These are phyloP conservation scores for Aegilops tauschii DNA, from an alignment of 176 grass and related monocot genomes.

Conservation along the genomic window DNA sequence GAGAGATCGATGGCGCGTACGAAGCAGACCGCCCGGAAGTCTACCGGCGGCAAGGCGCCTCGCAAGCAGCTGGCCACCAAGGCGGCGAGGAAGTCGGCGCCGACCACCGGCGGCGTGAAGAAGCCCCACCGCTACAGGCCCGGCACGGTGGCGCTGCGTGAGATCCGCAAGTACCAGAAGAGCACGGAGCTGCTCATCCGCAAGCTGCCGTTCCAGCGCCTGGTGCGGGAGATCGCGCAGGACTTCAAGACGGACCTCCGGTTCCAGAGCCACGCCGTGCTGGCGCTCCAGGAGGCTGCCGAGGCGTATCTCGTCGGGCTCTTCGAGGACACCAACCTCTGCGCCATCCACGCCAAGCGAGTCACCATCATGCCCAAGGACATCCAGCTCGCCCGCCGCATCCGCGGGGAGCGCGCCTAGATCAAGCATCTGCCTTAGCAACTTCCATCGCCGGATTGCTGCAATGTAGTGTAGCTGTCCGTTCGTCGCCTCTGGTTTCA, in stretches of 20 bases:
- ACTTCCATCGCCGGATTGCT: too few relatives aligned
- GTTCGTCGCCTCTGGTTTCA: too few relatives aligned
- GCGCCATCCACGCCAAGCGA: constrained; percentile 68
- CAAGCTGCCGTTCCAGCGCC: constrained; percentile 82
- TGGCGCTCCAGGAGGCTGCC: constrained; percentile 78
- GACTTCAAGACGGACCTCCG: constrained; percentile 89
- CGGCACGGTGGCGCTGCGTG: constrained; percentile 62
- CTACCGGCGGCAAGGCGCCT: not conserved
- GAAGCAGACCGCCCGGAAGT: too few relatives aligned
- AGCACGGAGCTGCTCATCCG: constrained; percentile 90
- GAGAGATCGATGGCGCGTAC: too few relatives aligned
- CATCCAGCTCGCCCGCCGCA: constrained; percentile 59
- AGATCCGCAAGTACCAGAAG: constrained; percentile 97
- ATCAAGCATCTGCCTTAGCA: not conserved
- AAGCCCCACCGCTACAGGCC: constrained; percentile 85
- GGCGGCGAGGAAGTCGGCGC: not conserved
- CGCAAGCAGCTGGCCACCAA: not conserved
- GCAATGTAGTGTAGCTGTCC: too few relatives aligned
- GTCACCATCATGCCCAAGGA: constrained; percentile 76
- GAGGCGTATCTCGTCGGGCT: constrained; percentile 88
- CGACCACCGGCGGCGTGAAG: constrained; percentile 14
- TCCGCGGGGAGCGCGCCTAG: constrained; percentile 43
- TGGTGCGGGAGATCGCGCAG: constrained; percentile 82
- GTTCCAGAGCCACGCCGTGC: constrained; percentile 73
- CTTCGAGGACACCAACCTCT: constrained; percentile 69